phyloP scores from a whole-genome alignment of 2,329 filamentous ascomycete species.

The Aspergillus amoenus region DNA sequence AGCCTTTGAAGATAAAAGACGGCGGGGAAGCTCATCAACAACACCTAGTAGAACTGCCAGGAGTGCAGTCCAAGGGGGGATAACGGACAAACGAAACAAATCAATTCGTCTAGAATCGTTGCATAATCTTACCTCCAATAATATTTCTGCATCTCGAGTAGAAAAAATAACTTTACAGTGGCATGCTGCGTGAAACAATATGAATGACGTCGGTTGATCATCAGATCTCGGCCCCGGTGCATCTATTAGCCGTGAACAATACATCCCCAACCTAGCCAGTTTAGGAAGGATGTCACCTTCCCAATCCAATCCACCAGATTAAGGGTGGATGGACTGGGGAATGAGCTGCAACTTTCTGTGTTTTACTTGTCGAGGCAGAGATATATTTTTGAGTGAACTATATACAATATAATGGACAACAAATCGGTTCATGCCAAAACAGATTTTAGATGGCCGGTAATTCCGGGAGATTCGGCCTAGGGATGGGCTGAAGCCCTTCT shows the following conservation, averaged over 20 bases:
- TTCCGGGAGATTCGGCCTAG: constrained; percentile 19
- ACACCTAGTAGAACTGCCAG: background rate
- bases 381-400: background rate
- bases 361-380: background rate
- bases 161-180: background rate
- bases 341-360: background rate
- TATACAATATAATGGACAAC: background rate
- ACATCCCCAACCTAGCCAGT: background rate
- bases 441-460: constrained; percentile 14
- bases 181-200: background rate
- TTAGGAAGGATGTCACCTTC: background rate
- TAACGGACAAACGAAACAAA: background rate
- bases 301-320: no score
- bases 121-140: background rate
- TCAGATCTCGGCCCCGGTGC: background rate
- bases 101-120: background rate
- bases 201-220: constrained; percentile 6
- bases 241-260: background rate
- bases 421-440: background rate
- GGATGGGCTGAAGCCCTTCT: constrained; percentile 10
- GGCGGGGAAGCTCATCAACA: background rate
- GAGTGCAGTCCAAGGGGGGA: background rate
- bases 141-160: background rate
- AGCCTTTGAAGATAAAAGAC: background rate
- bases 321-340: background rate